Conservation (phyloP, 2,329 filamentous ascomycete species). For the Beauveria varroae region DNA sequence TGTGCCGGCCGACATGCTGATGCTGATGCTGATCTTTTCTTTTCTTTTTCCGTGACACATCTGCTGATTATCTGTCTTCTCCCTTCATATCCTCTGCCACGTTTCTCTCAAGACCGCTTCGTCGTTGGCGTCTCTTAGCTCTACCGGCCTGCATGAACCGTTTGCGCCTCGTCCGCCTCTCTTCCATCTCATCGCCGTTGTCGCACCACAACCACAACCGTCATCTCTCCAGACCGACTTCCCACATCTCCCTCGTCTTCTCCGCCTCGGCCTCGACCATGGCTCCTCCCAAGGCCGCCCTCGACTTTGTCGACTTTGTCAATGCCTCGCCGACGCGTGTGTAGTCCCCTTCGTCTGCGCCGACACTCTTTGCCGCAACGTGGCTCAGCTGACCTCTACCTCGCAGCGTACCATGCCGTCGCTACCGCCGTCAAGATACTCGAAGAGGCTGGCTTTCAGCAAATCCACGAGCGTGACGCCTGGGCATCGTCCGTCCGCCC, state of each 20-base stretch:
- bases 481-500: constrained; percentile 75
- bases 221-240: not conserved
- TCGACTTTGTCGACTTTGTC: constrained; percentile 88
- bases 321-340: constrained; percentile 90
- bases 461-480: constrained; percentile 83
- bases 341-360: constrained; percentile 20
- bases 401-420: constrained; percentile 85
- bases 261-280: constrained; percentile 33
- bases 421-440: constrained; percentile 69
- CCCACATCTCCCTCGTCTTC: constrained; percentile 14
- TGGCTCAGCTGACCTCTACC: not conserved
- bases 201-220: not conserved
- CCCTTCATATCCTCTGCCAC: not conserved
- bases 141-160: not conserved
- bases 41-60: not conserved
- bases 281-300: constrained; percentile 50
- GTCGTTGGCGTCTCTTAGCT: not conserved
- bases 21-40: not conserved
- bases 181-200: not conserved
- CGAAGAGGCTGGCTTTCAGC: constrained; percentile 74
- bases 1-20: not conserved
- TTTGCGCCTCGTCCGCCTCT: not conserved
- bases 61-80: not conserved
- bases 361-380: constrained; percentile 12
- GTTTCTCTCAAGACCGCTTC: not conserved